A percentile compares a stretch with the other conserved stretches of the same genome.
These are phyloP conservation scores for Kockiozyma suomiensis DNA, from an alignment of 805 yeast species.

Conservation along the genomic window DNA sequence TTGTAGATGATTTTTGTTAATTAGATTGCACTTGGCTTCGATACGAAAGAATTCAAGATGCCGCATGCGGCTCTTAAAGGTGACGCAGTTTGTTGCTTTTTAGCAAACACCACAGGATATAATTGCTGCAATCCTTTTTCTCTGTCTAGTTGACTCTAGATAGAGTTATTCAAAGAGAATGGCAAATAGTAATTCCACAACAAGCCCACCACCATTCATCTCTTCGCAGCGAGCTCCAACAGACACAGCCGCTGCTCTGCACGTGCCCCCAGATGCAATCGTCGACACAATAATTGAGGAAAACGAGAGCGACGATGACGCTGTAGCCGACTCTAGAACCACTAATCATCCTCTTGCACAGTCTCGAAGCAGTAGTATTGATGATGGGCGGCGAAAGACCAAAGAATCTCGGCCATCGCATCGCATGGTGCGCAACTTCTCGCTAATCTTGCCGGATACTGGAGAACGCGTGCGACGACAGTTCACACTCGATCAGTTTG, in stretches of 20 bases:
- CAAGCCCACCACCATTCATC: not conserved
- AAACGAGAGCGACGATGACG: not conserved
- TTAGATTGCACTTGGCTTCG: not conserved
- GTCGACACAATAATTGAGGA: not conserved
- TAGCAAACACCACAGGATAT: not conserved
- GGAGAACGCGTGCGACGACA: conserved; percentile 26
- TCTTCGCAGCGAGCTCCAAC: not conserved
- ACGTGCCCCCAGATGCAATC: not conserved
- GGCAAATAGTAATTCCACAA: not conserved
- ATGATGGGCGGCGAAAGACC: not conserved
- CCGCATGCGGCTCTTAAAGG: conserved; percentile 3
- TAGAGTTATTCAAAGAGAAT: not conserved
- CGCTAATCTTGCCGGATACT: conserved; percentile 20
- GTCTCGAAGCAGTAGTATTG: not conserved
- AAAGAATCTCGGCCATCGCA: not conserved
- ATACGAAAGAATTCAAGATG: not conserved
- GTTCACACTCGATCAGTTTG: conserved; percentile 31
- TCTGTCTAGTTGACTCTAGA: not conserved
- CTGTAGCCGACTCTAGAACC: not conserved
- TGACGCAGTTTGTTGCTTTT: not conserved
- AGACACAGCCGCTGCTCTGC: conserved; percentile 2
- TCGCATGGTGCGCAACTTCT: conserved; percentile 26
- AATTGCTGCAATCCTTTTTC: not conserved
- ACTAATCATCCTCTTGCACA: not conserved
- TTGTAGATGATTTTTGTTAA: not conserved